Conservation (phyloP, 192 early-diverging fungal genomes). For the Pecoramyces ruminantium region DNA sequence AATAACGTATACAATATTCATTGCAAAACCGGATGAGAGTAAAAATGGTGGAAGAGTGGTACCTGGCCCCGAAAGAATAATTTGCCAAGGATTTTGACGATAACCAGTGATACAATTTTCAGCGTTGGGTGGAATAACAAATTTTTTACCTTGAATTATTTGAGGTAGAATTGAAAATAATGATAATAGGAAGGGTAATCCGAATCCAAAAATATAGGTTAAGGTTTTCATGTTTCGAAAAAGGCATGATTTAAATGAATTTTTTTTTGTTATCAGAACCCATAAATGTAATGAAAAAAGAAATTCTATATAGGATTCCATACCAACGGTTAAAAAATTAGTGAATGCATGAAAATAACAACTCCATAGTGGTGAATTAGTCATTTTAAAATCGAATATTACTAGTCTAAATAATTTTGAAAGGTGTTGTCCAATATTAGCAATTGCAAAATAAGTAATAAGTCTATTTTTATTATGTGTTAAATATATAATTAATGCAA, state of each 20-base stretch:
- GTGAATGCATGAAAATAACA: not conserved
- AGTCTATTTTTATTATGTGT: not conserved
- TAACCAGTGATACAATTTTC: not conserved
- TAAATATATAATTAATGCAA: not conserved
- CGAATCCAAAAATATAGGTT: not conserved
- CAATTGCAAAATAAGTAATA: not conserved
- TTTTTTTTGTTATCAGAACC: not conserved
- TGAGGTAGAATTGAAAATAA: not conserved
- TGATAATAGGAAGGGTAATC: not conserved
- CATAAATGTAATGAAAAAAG: not conserved
- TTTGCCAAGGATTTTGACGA: not conserved
- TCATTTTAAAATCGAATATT: not conserved
- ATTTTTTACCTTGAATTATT: not conserved
- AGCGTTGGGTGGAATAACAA: not conserved
- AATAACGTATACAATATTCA: not conserved
- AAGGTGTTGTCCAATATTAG: not conserved
- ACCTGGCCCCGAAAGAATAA: not conserved
- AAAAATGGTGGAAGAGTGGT: not conserved
- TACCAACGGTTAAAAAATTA: not conserved
- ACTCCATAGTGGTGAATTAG: not conserved
- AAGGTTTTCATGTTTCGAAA: not conserved
- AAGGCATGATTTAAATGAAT: not conserved
- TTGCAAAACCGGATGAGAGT: not conserved
- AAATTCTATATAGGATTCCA: not conserved
- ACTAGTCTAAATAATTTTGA: not conserved